Base-by-base conservation (phyloP, 1,139 yeast genomes). In the Scheffersomyces segobiensis region DNA sequence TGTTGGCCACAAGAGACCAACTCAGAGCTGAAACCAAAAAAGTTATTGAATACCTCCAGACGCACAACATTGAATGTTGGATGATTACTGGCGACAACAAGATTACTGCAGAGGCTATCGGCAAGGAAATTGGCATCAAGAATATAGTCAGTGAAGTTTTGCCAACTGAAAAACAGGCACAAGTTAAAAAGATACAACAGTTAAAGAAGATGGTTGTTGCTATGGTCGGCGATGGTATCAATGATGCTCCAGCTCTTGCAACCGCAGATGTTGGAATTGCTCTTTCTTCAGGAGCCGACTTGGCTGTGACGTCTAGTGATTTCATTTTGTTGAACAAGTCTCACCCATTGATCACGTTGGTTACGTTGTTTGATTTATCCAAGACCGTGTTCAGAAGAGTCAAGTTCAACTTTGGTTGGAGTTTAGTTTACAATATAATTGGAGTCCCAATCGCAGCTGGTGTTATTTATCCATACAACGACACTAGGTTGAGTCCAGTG, bases 1-100 rank as follows among this genome's bases (percentile, higher is more conserved):
- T 83, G 65, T 63, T 88, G 62, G 89, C 87, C 0, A 86, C 88
- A 42, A 79, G 89, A 52, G 96, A 90, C 68, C 84, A 84, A 64
- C 73, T 89, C 17, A 77, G 96, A 56, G 78, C 83, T 0, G 96
- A 89, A 67, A 80, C 93, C 2, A 77, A 76, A 50, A 65, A 68
- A 47, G 89, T 89, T 0, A 77, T 90, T 20, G 65, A 73, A 18
- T 74, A 71, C 26, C 74, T 90, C 10, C 78, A 81, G 51, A 56
- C 67, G 0, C 56, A 63, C 3, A 79, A 81, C 1, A 83, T 89
- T 46, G 82, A 84, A 22, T 84, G 90, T 56, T 90, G 91, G 88
- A 88, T 88, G 89, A 84, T 82, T 42, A 81, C 85, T 2, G 96
- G 96, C 20, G 96, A 90, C 67, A 88, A 89, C 66, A 77, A 70